Conservation (phyloP, 495 filamentous ascomycete species). For the Trichoderma virens region DNA sequence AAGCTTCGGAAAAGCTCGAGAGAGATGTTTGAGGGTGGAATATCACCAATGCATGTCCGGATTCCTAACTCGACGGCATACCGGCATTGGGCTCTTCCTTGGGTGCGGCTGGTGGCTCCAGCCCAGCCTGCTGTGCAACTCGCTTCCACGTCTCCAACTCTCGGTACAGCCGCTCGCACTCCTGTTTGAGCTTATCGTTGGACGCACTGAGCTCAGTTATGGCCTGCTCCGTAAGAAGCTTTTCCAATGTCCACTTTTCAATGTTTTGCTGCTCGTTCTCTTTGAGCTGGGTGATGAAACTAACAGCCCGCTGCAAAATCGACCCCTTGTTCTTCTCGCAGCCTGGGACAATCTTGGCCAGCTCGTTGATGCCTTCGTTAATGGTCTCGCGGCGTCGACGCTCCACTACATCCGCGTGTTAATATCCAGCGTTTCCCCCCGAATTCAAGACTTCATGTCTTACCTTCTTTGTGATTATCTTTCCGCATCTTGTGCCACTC, state of each 20-base stretch:
- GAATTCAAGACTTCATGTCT: conserved; percentile 17
- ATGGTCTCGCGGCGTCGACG: conserved; percentile 96
- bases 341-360: conserved; percentile 93
- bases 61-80: conserved; percentile 7
- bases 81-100: conserved; percentile 31
- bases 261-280: conserved; percentile 90
- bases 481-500: conserved; percentile 97
- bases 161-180: conserved; percentile 62
- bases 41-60: not conserved
- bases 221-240: conserved; percentile 88
- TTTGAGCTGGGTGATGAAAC: conserved; percentile 89
- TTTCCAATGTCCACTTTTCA: conserved; percentile 95
- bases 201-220: conserved; percentile 81
- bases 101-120: conserved; percentile 36
- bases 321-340: conserved; percentile 99
- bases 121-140: conserved; percentile 66
- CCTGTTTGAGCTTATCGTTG: conserved; percentile 82
- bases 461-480: conserved; percentile 99
- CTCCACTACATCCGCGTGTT: conserved; percentile 57
- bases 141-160: conserved; percentile 84
- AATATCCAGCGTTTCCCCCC: not conserved
- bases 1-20: not conserved
- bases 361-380: conserved; percentile 97
- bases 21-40: not conserved
- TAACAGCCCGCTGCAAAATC: conserved; percentile 86